Conservation (phyloP, 169 alveolate genomes). For the Cryptosporidium meleagridis region DNA sequence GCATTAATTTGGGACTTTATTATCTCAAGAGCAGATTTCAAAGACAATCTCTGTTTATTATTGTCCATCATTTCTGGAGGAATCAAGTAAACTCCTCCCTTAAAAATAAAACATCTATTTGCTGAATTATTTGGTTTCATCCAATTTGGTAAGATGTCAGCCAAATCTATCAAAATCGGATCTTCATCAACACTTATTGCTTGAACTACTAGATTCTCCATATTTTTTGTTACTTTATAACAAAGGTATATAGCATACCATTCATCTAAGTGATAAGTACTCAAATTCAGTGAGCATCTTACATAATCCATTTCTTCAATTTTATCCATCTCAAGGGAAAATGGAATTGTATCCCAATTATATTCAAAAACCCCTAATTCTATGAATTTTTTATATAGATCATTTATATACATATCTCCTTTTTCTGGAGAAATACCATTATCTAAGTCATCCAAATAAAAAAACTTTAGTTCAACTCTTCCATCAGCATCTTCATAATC, state of each 20-base stretch:
- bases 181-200: conserved; percentile 12
- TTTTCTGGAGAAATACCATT: background rate
- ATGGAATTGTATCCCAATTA: conserved; percentile 73
- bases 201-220: background rate
- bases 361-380: conserved; percentile 48
- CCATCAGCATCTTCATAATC: conserved; percentile 29
- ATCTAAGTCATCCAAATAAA: background rate
- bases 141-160: conserved; percentile 45
- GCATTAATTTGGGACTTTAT: background rate
- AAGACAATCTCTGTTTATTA: background rate
- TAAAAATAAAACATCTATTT: conserved; percentile 44
- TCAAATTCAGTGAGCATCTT: conserved; percentile 4
- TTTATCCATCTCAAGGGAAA: background rate
- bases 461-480: conserved; percentile 13
- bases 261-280: conserved; percentile 42
- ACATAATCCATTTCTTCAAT: conserved; percentile 17
- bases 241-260: conserved; percentile 46
- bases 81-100: conserved; percentile 32
- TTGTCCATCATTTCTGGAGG: background rate
- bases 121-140: conserved; percentile 35
- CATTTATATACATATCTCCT: background rate
- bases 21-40: background rate
- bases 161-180: conserved; percentile 41
- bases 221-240: conserved; percentile 18
- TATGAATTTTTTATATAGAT: background rate